A percentile compares a stretch with the other conserved stretches of the same genome.
Conservation (phyloP, 1,284 basidiomycete species). For the Boletus sp. region DNA sequence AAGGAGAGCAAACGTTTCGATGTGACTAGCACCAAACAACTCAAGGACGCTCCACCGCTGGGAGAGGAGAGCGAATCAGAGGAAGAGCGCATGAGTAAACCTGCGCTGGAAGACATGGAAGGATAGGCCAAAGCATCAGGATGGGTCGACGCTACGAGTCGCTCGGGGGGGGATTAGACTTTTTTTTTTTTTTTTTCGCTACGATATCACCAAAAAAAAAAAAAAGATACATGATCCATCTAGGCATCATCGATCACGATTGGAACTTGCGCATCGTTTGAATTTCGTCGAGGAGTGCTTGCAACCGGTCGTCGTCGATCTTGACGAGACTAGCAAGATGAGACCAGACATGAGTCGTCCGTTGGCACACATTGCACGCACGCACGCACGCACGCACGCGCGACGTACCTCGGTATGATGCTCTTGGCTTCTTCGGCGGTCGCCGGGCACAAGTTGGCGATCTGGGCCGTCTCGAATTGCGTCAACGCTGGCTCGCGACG, state of each 20-base stretch:
- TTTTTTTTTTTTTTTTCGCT: too few relatives aligned
- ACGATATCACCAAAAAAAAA: slow-evolving; percentile 6
- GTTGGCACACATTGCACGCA: too few relatives aligned
- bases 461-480: slow-evolving; percentile 89
- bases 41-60: slow-evolving; percentile 38
- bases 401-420: slow-evolving; percentile 75
- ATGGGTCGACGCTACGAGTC: too few relatives aligned
- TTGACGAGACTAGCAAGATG: slow-evolving; percentile 70
- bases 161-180: too few relatives aligned
- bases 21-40: slow-evolving; percentile 49
- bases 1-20: slow-evolving; percentile 65
- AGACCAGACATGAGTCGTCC: too few relatives aligned
- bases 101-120: slow-evolving; percentile 65
- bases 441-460: slow-evolving; percentile 86
- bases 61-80: slow-evolving; percentile 57
- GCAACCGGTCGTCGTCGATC: slow-evolving; percentile 82
- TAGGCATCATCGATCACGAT: slow-evolving; percentile 38
- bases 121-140: slow-evolving; percentile 32
- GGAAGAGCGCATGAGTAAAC: slow-evolving; percentile 48
- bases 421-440: slow-evolving; percentile 90
- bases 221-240: slow-evolving; percentile 5
- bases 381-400: too few relatives aligned
- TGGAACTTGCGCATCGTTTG: slow-evolving; percentile 89
- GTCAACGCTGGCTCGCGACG: slow-evolving; percentile 73
- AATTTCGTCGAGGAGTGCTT: slow-evolving; percentile 79